Base-by-base conservation (phyloP, 2,329 filamentous ascomycete species). In the Xylariales sp. region DNA sequence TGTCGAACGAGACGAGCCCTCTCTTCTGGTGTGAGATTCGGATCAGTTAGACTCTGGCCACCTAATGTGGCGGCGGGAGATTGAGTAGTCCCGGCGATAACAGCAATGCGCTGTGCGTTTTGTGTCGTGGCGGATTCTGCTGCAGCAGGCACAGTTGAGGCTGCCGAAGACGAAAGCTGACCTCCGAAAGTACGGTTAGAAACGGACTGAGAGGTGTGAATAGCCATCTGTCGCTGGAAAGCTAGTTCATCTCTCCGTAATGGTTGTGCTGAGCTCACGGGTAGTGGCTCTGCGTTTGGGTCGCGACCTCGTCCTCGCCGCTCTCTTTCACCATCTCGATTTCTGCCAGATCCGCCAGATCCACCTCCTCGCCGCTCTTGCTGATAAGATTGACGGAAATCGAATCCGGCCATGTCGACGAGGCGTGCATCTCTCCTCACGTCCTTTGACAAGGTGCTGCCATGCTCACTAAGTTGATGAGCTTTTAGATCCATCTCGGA, bases 401-500 rank as follows among this genome's bases (percentile, higher is more conserved):
- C 85, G 55, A 98, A 97, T 15, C 77, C 76, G 1, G 89, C 87
- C 47, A 98, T 82, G 56, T 97, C 87, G 5, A 98, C 90, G 17
- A 84, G 67, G 35, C 90, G 77, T 5, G 88, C 87, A 58, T 96
- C 91, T 52, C 88, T 75, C 40, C 89, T 74, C 2, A 85, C 81
- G 49, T 91, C 85, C 54, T 95, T 96, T 7, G 88, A 88, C 17
- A 94, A 60, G 0, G 83, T 78, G 49, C 82, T 80, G 0, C 83
- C 88, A 56, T 98, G 93, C 38, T 83, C 78, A 50, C 85, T 83
- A 8, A 98, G 65, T 58, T 95, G 88, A 63, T 98, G 93, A 4
- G 85, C 93, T 60, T 97, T 95, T 32, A 98, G 67, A 54, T 98
- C 93, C 71, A 98, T 82, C 54, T 96, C 88, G 0, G 89, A 90